Evolutionary conservation across 352 stramenopile genomes (phyloP), one percentile per base, ranked within the genome.

Genomic region (Blastocystis sp.): DNA sequence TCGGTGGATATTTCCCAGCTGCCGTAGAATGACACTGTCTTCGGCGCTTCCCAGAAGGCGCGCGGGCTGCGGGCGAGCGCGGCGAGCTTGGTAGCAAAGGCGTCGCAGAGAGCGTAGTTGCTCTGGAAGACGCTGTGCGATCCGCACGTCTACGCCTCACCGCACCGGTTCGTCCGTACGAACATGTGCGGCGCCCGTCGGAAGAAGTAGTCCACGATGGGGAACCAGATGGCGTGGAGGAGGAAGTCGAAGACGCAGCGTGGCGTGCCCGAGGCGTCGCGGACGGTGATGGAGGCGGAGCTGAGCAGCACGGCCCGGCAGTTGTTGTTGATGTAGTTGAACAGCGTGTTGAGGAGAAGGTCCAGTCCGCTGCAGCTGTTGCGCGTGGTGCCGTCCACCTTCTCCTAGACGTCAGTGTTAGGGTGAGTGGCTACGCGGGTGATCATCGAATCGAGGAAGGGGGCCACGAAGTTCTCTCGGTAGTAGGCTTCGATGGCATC

Each of bases 201-300:
- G 74, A 84, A 84, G 41, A 67, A 45, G 56, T 70, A 84, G 53
- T 84, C 74, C n/a, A 84, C 74, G 45, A 84, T 69, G 23, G 74
- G 74, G 34, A 28, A 28, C 74, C 74, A 84, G 45, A 84, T 66
- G 3, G 34, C 28, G 53, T 28, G 7, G 10, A 67, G 10, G 34
- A 84, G 53, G 53, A 84, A 84, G 38, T 84, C 38, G 53, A 56
- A 84, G 38, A 64, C 74, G 17, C 17, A 40, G n/a, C 38, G 74
- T 1, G n/a, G 48, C 48, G 14, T 14, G 2, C 14, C 34, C n/a
- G 41, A 23, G 17, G 17, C 34, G 41, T 38, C 17, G 19, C 23
- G 11, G 10, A 84, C 1, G 7, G 40, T 56, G 61, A 84, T 84
- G 14, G 21, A 28, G 11, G n/a, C 9, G 45, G 48, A 45, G 41